Conservation (phyloP, 1,284 basidiomycete species). For the Anthracocystis walkeri region DNA sequence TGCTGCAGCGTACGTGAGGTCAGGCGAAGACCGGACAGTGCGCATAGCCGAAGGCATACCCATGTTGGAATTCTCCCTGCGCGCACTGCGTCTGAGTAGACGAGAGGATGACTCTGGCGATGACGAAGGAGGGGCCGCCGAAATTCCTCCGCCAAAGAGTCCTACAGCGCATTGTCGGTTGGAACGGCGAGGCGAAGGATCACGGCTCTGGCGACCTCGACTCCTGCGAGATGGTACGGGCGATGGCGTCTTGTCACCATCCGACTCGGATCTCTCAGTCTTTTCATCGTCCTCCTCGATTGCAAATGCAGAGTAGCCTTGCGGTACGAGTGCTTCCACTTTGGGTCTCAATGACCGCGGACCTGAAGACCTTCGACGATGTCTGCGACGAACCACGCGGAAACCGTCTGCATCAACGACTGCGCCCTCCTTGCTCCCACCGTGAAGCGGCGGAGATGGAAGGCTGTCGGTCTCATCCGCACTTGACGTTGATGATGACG, state of each 20-base stretch:
- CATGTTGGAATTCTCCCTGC: slow-evolving; percentile 23
- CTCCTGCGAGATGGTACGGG: slow-evolving; percentile 8
- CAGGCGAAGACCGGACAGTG: slow-evolving; percentile 50
- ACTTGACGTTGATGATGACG: slow-evolving; percentile 20
- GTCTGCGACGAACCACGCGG: slow-evolving; percentile 36
- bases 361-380: slow-evolving; percentile 33
- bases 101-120: slow-evolving; percentile 5
- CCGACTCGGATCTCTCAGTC: slow-evolving; percentile 22
- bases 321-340: slow-evolving; percentile 57
- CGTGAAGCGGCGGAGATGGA: slow-evolving; percentile 10
- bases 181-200: slow-evolving; percentile 39
- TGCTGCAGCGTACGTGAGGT: slow-evolving; percentile 47
- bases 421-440: not conserved
- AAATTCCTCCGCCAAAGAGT: slow-evolving; percentile 47
- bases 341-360: slow-evolving; percentile 52
- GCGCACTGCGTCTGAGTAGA: slow-evolving; percentile 17
- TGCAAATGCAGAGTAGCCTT: slow-evolving; percentile 51
- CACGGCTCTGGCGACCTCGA: slow-evolving; percentile 22
- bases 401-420: slow-evolving; percentile 49
- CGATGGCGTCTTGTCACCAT: slow-evolving; percentile 32
- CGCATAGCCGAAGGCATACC: slow-evolving; percentile 29
- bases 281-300: slow-evolving; percentile 27
- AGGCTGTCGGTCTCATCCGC: slow-evolving; percentile 32
- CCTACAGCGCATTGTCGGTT: slow-evolving; percentile 58
- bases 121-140: slow-evolving; percentile 3